These are phyloP conservation scores for Acacia confusa DNA, from an alignment of 306 rosid genomes.

Conservation along the genomic window DNA sequence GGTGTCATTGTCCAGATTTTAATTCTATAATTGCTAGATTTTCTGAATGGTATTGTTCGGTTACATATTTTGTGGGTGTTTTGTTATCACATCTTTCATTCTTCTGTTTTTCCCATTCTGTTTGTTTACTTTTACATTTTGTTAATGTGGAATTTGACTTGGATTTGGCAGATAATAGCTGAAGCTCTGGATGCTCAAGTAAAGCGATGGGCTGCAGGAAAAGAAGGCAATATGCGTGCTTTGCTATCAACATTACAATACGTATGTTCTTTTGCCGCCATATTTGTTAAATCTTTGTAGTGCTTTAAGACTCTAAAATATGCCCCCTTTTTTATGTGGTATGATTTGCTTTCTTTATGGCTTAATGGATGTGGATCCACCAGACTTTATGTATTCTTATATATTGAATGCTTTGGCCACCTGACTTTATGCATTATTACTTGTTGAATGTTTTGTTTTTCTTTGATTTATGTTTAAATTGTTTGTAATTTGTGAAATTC, in stretches of 20 bases:
- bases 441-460: too few species aligned
- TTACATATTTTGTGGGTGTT: neutral
- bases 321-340: too few species aligned
- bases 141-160: constrained; percentile 20
- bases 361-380: too few species aligned
- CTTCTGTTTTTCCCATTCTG: neutral
- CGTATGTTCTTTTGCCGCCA: constrained; percentile 45
- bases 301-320: too few species aligned
- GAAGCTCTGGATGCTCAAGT: constrained; percentile 57
- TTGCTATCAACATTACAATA: constrained; percentile 71
- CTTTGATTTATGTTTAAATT: too few species aligned
- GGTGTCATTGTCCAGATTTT: constrained; percentile 3
- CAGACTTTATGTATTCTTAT: too few species aligned
- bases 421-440: too few species aligned
- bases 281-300: too few species aligned
- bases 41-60: too few species aligned
- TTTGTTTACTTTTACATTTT: constrained; percentile 6
- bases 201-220: constrained; percentile 88
- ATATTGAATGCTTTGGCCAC: too few species aligned
- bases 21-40: neutral
- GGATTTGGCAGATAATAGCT: constrained; percentile 69
- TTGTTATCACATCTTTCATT: neutral
- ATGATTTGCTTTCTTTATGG: too few species aligned
- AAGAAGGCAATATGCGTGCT: constrained; percentile 94
- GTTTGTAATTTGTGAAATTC: too few species aligned